Evolutionary conservation across 768 basidiomycete species (phyloP).

Genomic region (Suillus subaureus): DNA sequence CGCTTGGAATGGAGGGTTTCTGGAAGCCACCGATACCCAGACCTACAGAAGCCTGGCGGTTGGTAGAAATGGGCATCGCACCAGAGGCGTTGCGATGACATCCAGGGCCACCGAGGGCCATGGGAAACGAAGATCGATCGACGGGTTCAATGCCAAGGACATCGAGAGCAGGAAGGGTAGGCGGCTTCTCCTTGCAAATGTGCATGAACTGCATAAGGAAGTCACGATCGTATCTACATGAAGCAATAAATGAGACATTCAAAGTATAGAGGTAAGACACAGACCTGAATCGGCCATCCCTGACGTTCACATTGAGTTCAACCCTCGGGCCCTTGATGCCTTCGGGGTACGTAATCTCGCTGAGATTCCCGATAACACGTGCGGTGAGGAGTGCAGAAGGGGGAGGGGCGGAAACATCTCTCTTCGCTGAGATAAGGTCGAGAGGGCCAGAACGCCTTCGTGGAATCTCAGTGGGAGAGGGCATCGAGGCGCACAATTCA

Average conservation of each 20-base stretch:
- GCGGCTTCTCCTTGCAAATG: constrained; percentile 31
- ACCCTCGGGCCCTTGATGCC: too few relatives aligned
- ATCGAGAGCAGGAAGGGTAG: constrained; percentile 83
- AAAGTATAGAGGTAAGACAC: neutral
- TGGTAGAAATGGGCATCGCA: constrained; percentile 41
- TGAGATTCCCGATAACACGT: too few relatives aligned
- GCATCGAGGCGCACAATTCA: too few relatives aligned
- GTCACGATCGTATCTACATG: constrained; percentile 88
- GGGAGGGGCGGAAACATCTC: too few relatives aligned
- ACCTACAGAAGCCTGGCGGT: constrained; percentile 53
- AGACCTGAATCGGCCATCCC: constrained; percentile 58
- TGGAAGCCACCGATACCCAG: constrained; percentile 40
- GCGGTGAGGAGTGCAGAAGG: too few relatives aligned
- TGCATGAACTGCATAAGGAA: constrained; percentile 97
- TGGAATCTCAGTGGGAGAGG: too few relatives aligned
- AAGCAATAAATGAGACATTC: neutral
- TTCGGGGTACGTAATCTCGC: too few relatives aligned
- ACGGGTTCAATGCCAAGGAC: constrained; percentile 88
- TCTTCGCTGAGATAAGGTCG: too few relatives aligned
- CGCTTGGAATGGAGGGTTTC: too few relatives aligned
- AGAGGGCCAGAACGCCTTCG: too few relatives aligned
- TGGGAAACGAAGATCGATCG: constrained; percentile 50
- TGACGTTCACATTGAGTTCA: too few relatives aligned
- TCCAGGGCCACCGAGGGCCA: constrained; percentile 66
- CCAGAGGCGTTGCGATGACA: constrained; percentile 52